Conservation (phyloP, 1,284 basidiomycete genomes). For the Fomes fomentarius region DNA sequence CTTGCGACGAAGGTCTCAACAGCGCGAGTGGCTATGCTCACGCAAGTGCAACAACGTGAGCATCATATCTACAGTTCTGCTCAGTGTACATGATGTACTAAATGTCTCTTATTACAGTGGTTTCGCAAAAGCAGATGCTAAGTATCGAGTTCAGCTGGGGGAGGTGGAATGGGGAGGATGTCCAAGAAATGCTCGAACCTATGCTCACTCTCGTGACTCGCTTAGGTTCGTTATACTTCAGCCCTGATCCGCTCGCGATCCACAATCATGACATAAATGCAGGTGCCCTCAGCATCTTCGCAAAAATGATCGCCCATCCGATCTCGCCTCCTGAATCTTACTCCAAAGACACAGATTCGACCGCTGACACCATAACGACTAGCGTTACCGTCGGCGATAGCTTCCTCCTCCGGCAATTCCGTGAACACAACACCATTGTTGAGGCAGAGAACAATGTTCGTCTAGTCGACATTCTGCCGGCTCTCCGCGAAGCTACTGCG, state of each 20-base stretch:
- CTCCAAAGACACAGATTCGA: slow-evolving; percentile 6
- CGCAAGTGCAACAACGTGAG: slow-evolving; percentile 29
- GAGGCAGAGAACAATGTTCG: slow-evolving; percentile 45
- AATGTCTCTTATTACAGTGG: slow-evolving; percentile 30
- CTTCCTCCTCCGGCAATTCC: slow-evolving; percentile 44
- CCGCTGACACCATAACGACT: slow-evolving; percentile 9
- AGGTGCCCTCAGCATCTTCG: slow-evolving; percentile 39
- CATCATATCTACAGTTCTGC: neutral
- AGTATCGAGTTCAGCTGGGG: slow-evolving; percentile 59
- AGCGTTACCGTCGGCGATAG: slow-evolving; percentile 36
- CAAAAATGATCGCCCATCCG: slow-evolving; percentile 28
- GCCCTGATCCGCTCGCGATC: neutral
- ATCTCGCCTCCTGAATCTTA: slow-evolving; percentile 7
- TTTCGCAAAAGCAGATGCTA: slow-evolving; percentile 47
- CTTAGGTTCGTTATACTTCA: slow-evolving; percentile 38
- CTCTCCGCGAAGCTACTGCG: slow-evolving; percentile 46
- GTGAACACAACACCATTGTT: slow-evolving; percentile 31
- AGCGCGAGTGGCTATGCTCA: slow-evolving; percentile 29
- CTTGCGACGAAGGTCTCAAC: slow-evolving; percentile 38
- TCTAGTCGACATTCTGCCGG: slow-evolving; percentile 50
- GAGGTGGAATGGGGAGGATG: slow-evolving; percentile 55
- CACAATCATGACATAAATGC: neutral
- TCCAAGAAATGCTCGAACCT: slow-evolving; percentile 48
- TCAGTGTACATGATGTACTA: neutral
- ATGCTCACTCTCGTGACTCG: slow-evolving; percentile 45